Base-by-base conservation (phyloP, 1,284 basidiomycete species). In the Ustilago xerochloae region DNA sequence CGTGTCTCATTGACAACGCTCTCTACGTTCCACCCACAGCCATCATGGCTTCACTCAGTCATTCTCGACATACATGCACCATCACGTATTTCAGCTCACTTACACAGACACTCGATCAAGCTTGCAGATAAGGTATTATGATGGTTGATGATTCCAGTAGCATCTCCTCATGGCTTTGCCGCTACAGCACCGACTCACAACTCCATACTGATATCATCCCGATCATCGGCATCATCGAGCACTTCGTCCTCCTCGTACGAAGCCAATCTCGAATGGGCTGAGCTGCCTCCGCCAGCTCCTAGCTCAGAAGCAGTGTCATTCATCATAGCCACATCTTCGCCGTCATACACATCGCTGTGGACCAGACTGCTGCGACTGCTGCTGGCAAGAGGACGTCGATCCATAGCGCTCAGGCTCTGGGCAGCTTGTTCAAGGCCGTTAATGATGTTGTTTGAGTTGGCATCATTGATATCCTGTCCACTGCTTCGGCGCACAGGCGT, bases 201-300 rank as follows among this genome's bases (percentile, higher is more conserved):
- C 54, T 71, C 68, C 61, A 65, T 71, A 38, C 58, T 60, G 32
- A 65, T 60, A n/a, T 61, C 57, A 43, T 70, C 67, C 15, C 62
- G 48, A 30, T 64, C 62, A 29, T 63, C 66, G 15, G 38, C 52
- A 29, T 63, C 66, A 20, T 60, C 45, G 20, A 64, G 12, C 36
- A 64, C 41, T 53, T 64, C 61, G 9, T 70, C 67, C 33, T 60
- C 61, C 33, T 60, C 61, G 13, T 7, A 55, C 35, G 65, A 58
- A 9, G 67, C 52, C 16, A 57, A 43, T 36, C 57, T 41, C 28
- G 57, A 63, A 45, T 65, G 63, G 18, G 45, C 41, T 32, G 45
- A 50, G 39, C 46, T 54, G 26, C 43, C n/a, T n/a, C n/a, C n/a
- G n/a, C n/a, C 35, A 13, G 29, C 12, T 30, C 46, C 58, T 22